Percentiles rank a stretch among this genome's conserved stretches.
Evolutionary conservation across 225 moss, liverwort and hornwort species (phyloP).

Genomic region (Climacium dendroides): DNA sequence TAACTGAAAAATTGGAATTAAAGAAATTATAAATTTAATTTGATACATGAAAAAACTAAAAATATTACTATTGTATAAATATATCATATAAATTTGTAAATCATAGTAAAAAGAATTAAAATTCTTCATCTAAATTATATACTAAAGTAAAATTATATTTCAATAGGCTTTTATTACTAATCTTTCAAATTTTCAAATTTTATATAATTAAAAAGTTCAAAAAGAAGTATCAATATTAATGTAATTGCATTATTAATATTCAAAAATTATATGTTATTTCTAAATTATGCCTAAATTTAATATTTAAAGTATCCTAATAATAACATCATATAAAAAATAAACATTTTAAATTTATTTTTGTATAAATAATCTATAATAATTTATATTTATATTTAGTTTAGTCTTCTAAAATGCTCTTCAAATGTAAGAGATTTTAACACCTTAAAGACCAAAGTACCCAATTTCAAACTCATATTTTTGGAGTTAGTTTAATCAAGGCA

Average conservation of each 20-base stretch:
- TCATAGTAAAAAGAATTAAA: background rate
- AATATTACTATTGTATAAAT: background rate
- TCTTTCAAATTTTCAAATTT: background rate
- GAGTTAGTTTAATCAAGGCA: fast-evolving
- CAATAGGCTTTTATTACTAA: background rate
- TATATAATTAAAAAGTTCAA: background rate
- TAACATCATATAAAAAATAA: too few species aligned
- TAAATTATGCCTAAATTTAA: background rate
- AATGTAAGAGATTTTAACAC: background rate
- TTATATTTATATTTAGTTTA: background rate
- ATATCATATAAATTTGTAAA: background rate
- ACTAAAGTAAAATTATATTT: background rate
- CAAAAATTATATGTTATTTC: too few species aligned
- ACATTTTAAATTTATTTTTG: background rate
- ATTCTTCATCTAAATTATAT: background rate
- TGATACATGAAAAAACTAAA: background rate
- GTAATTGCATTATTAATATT: background rate
- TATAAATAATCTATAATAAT: fast-evolving
- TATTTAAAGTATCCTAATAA: background rate
- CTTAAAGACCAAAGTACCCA: fast-evolving
- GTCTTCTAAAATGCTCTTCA: background rate
- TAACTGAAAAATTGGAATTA: background rate
- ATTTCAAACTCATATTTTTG: background rate
- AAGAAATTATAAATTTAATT: background rate
- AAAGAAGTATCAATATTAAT: too few species aligned